Evolutionary conservation across 257 asterid species (phyloP).

Genomic region (Nicotiana otophora): DNA sequence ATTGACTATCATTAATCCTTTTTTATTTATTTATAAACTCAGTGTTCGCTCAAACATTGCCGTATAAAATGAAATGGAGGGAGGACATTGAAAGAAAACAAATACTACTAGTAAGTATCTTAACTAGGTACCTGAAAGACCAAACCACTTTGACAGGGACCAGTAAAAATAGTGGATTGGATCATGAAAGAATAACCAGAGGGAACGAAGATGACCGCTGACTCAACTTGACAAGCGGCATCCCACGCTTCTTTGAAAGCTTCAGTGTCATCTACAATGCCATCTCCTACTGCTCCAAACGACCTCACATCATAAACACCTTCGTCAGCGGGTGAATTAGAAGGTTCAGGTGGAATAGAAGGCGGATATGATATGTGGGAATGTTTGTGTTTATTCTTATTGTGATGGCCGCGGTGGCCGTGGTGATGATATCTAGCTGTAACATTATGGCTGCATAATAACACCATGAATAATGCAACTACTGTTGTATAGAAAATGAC

Average conservation of each 20-base stretch:
- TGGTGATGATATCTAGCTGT: constrained; percentile 40
- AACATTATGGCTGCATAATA: neutral
- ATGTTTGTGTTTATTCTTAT: constrained; percentile 13
- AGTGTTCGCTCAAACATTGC: neutral
- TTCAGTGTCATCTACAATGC: constrained; percentile 40
- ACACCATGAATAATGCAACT: neutral
- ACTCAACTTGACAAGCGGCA: constrained; percentile 37
- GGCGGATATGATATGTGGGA: constrained; percentile 36
- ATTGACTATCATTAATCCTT: neutral
- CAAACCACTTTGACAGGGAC: constrained; percentile 46
- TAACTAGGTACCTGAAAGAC: constrained; percentile 36
- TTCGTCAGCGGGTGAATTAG: constrained; percentile 19
- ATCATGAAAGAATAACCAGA: constrained; percentile 39
- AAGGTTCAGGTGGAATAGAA: constrained; percentile 26
- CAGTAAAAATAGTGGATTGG: constrained; percentile 54
- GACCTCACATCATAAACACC: constrained; percentile 35
- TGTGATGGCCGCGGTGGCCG: constrained; percentile 17
- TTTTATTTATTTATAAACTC: neutral
- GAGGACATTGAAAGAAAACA: neutral
- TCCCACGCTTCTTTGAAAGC: constrained; percentile 58
- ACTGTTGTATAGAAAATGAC: neutral
- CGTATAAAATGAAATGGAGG: no score
- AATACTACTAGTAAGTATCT: neutral
- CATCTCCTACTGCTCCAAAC: constrained; percentile 51
- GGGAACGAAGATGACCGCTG: constrained; percentile 38